A percentile compares a stretch with the other conserved stretches of the same genome.
Conservation (phyloP, 495 filamentous ascomycete genomes). For the Elaphomyces granulatus region DNA sequence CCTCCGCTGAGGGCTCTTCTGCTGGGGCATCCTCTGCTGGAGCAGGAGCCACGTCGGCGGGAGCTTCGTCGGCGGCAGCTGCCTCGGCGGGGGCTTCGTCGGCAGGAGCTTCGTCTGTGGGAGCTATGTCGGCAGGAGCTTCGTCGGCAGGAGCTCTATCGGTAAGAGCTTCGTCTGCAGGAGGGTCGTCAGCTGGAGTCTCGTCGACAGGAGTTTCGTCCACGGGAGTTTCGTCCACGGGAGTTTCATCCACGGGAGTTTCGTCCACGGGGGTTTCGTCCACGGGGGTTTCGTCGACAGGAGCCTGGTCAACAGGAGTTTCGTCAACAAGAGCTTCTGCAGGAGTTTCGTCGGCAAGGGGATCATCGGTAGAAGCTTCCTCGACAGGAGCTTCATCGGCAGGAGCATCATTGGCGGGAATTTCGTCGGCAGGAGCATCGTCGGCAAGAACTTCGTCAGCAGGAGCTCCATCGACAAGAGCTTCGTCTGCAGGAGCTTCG, state of each 20-base stretch:
- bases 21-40: conserved; percentile 1
- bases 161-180: conserved; percentile 2
- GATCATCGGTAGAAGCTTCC: neutral
- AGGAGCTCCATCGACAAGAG: no score
- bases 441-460: no score
- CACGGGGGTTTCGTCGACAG: conserved; percentile 1
- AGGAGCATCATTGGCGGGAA: no score
- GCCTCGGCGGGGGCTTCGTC: conserved; percentile 1
- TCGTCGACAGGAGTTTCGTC: no score
- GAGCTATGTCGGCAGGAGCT: conserved; percentile 1
- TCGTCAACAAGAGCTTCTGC: conserved; percentile 5
- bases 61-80: conserved; percentile 3
- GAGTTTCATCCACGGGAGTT: no score
- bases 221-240: no score
- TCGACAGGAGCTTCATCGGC: no score
- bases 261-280: conserved; percentile 4
- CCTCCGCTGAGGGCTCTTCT: conserved; percentile 6
- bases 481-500: no score
- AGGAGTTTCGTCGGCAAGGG: conserved; percentile 1
- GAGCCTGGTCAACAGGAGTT: conserved; percentile 4
- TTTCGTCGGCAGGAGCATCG: no score
- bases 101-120: no score
- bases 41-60: neutral
- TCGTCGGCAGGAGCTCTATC: conserved; percentile 7
- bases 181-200: neutral